Base-by-base conservation (phyloP, 352 stramenopile genomes). In the Phytophthora citricola region DNA sequence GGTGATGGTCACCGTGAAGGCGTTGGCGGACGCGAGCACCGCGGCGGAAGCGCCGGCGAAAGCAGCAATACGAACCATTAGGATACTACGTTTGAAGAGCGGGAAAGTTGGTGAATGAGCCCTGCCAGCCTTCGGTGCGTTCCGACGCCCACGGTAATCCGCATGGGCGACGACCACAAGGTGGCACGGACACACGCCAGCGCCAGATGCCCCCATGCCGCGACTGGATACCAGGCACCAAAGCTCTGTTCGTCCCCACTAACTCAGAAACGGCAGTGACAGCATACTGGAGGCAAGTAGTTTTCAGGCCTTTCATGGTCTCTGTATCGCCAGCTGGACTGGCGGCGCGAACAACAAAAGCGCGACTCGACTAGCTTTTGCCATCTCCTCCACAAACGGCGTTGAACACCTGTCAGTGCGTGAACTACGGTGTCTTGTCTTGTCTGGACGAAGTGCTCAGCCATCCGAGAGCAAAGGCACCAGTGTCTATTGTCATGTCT, bases 1-100 rank as follows among this genome's bases (percentile, higher is more conserved):
- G 48, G 81, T 79, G 64, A 92, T 81, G 60, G 78, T 89, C 45
- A 92, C 63, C 45, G 66, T 83, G 58, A 87, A 85, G 29, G 75
- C 81, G 31, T 63, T 36, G 26, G 60, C 31, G 17, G 63, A 46
- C 3, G 67, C 70, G 48, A 81, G 49, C 20, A 69, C 24, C 2
- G 69, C 66, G 10, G 64, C 55, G 27, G 57, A 66, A 41, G 58
- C 57, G 26, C 66, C 47, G 15, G 56, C 61, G 44, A 78, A 44
- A 10, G 63, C 44, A 63, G 49, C 38, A 41, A 69, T 9, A 40
- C 64, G 68, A 36, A 79, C 67, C 76, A 84, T 84, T 27, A 5
- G 58, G 14, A 38, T 12, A 56, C 12, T n/a, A 40, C 20, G 22
- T 29, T 22, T 46, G 24, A n/a, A 34, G 58, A 46, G 8, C 8